phyloP scores from a whole-genome alignment of 306 rosid species.

The Heteromeles arbutifolia region DNA sequence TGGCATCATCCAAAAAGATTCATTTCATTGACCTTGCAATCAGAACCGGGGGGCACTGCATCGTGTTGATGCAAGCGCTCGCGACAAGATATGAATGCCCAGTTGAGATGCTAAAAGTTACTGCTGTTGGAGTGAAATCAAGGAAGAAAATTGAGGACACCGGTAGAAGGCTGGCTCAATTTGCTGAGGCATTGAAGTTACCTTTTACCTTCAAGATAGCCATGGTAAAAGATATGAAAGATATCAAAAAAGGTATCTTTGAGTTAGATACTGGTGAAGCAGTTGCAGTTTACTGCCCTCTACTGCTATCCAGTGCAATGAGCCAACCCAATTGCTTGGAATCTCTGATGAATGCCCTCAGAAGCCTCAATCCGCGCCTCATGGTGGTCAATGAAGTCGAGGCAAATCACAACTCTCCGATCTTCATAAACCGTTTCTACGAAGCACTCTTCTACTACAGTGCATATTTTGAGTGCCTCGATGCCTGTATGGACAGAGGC shows the following conservation, averaged over 20 bases:
- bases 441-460: conserved; percentile 52
- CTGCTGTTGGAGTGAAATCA: conserved; percentile 20
- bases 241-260: conserved; percentile 31
- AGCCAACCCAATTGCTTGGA: conserved; percentile 27
- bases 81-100: conserved; percentile 12
- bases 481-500: conserved; percentile 32
- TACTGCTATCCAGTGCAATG: conserved; percentile 23
- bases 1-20: conserved; percentile 21
- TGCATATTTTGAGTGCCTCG: conserved; percentile 45
- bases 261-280: conserved; percentile 36
- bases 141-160: conserved; percentile 19
- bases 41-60: conserved; percentile 21
- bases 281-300: conserved; percentile 32
- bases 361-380: conserved; percentile 27
- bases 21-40: conserved; percentile 33
- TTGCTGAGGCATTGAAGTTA: conserved; percentile 38
- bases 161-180: conserved; percentile 21
- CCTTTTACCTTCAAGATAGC: conserved; percentile 38
- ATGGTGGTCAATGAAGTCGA: conserved; percentile 49
- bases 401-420: conserved; percentile 46
- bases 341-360: conserved; percentile 35
- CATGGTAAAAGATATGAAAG: conserved; percentile 30
- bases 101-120: conserved; percentile 24
- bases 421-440: conserved; percentile 45
- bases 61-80: conserved; percentile 32